A percentile compares a stretch with the other conserved stretches of the same genome.
phyloP scores from a whole-genome alignment of 768 basidiomycete species.

The Boletus eberwhitei region DNA sequence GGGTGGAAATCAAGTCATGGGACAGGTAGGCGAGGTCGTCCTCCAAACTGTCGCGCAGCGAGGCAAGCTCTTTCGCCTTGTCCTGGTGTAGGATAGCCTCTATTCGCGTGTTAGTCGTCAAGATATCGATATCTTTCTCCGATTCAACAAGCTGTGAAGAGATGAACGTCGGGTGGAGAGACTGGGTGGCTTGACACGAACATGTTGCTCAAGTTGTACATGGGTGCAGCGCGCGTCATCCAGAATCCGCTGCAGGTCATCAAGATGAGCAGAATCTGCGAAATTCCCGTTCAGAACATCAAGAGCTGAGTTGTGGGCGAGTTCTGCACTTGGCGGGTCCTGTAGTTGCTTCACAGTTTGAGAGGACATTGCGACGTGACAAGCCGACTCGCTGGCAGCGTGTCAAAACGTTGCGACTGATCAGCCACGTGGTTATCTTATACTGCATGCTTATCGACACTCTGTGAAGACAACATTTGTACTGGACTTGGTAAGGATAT shows the following conservation, averaged over 20 bases:
- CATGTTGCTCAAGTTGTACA: conserved; percentile 42
- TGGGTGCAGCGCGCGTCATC: conserved; percentile 39
- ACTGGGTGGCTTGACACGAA: conserved; percentile 34
- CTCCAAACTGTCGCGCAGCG: conserved; percentile 71
- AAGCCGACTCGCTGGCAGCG: background rate
- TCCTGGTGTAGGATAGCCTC: conserved; percentile 49
- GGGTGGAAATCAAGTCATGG: conserved; percentile 57
- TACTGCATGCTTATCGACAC: too few species aligned
- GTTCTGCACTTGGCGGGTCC: conserved; percentile 45
- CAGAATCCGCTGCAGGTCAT: conserved; percentile 44
- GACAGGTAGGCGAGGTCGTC: conserved; percentile 75
- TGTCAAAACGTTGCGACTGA: background rate
- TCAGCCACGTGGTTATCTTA: conserved; percentile 28
- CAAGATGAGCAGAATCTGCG: conserved; percentile 48
- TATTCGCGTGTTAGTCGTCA: conserved; percentile 48
- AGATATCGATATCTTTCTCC: conserved; percentile 40
- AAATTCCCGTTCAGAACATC: conserved; percentile 45
- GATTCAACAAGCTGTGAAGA: conserved; percentile 59
- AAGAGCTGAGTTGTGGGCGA: conserved; percentile 34
- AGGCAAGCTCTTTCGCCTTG: conserved; percentile 69
- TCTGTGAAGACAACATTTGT: background rate
- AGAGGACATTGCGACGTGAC: conserved; percentile 35
- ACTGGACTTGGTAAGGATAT: background rate
- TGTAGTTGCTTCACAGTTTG: conserved; percentile 47
- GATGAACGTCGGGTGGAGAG: conserved; percentile 11